Evolutionary conservation across 352 stramenopile genomes (phyloP).

Genomic region (Phytophthora nicotianae): DNA sequence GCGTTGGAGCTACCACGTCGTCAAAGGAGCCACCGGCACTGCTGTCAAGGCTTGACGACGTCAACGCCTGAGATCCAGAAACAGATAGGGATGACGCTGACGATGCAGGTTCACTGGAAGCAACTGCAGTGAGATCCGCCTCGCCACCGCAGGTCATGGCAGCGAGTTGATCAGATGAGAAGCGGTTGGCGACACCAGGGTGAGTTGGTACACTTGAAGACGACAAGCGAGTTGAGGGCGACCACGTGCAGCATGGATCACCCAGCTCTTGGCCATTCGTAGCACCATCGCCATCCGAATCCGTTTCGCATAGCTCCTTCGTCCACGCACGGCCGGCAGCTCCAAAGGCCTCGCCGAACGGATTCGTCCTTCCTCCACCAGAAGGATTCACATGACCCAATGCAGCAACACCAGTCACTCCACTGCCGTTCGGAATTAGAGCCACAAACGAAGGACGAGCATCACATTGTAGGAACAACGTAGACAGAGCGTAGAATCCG

Average conservation of each 20-base stretch:
- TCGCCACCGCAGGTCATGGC: constrained; percentile 43
- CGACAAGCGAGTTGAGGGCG: constrained; percentile 9
- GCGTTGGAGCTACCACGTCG: constrained; percentile 11
- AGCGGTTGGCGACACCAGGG: constrained; percentile 47
- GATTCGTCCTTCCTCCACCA: constrained; percentile 61
- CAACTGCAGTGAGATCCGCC: constrained; percentile 15
- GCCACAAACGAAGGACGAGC: constrained; percentile 56
- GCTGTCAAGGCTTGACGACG: constrained; percentile 9
- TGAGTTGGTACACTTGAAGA: constrained; percentile 29
- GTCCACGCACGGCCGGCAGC: constrained; percentile 53
- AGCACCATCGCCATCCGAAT: constrained; percentile 79
- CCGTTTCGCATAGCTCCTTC: constrained; percentile 52
- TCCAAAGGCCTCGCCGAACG: constrained; percentile 67
- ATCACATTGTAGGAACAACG: constrained; percentile 10
- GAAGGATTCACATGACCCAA: constrained; percentile 57
- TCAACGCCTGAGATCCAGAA: constrained; percentile 11
- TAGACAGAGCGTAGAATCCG: constrained; percentile 10
- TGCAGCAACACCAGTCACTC: constrained; percentile 50
- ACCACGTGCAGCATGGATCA: constrained; percentile 87
- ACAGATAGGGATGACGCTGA: constrained; percentile 13
- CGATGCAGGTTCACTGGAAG: constrained; percentile 12
- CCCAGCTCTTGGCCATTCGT: constrained; percentile 91
- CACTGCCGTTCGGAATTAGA: constrained; percentile 62
- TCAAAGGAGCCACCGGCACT: constrained; percentile 21
- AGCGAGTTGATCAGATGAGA: constrained; percentile 39